Evolutionary conservation across 176 grass and related monocot genomes (phyloP).

Genomic region (Carex cristatella): DNA sequence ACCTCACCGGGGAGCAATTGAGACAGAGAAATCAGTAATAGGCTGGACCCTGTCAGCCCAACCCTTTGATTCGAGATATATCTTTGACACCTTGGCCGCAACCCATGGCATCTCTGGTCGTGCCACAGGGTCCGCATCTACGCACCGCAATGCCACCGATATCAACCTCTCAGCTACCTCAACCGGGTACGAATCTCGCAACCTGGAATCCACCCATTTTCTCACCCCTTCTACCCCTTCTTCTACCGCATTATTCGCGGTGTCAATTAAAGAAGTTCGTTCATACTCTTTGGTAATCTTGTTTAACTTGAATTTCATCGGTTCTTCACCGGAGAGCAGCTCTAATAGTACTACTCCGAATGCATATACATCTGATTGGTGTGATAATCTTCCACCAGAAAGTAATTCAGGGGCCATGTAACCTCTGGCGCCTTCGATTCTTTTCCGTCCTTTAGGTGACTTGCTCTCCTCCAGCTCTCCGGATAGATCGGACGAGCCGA

Average conservation of each 20-base stretch:
- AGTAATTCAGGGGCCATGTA: slow-evolving; percentile 75
- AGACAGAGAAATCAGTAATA: slow-evolving; percentile 67
- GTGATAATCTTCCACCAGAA: slow-evolving; percentile 24
- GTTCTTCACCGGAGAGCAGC: slow-evolving; percentile 67
- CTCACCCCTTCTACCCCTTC: slow-evolving; percentile 45
- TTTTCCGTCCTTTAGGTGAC: slow-evolving; percentile 29
- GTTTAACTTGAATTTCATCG: slow-evolving; percentile 42
- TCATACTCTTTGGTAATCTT: slow-evolving; percentile 31
- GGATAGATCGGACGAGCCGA: slow-evolving; percentile 64
- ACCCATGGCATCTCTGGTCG: slow-evolving; percentile 72
- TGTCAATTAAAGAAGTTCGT: slow-evolving; percentile 60
- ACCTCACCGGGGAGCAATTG: slow-evolving; percentile 54
- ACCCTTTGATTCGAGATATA: slow-evolving; percentile 61
- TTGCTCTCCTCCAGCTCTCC: slow-evolving; percentile 44
- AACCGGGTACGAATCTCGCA: slow-evolving; percentile 63
- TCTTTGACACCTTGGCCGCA: slow-evolving; percentile 62
- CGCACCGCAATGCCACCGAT: slow-evolving; percentile 52
- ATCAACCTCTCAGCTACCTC: slow-evolving; percentile 47
- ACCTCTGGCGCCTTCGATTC: slow-evolving; percentile 70
- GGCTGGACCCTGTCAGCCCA: slow-evolving; percentile 35
- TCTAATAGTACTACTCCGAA: slow-evolving; percentile 71
- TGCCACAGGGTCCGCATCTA: slow-evolving; percentile 31
- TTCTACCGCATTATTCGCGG: slow-evolving; percentile 35
- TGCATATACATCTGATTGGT: slow-evolving; percentile 63
- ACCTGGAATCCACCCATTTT: slow-evolving; percentile 69